Conservation (phyloP, 257 asterid species). For the Echium plantagineum region DNA sequence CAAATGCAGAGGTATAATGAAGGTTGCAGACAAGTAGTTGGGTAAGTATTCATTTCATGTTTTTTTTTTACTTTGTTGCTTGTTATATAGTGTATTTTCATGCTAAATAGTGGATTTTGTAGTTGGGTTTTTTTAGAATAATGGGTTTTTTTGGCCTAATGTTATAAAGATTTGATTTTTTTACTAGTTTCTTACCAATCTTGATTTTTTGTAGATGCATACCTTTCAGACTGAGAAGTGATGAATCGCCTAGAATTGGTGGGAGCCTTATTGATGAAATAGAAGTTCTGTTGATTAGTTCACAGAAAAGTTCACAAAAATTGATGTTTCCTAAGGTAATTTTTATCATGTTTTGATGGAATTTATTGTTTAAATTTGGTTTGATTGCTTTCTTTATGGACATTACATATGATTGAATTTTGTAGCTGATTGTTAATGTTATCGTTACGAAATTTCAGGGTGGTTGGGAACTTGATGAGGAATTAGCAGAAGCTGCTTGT, state of each 20-base stretch:
- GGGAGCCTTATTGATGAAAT: conserved; percentile 42
- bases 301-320: conserved; percentile 61
- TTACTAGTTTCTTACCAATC: neutral
- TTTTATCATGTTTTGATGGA: neutral
- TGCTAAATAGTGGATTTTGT: no score
- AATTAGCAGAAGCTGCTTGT: conserved; percentile 69
- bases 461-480: conserved; percentile 93
- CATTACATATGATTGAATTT: neutral
- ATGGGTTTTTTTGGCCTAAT: neutral
- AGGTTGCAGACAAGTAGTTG: conserved; percentile 70
- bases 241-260: conserved; percentile 20
- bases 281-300: conserved; percentile 80
- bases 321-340: conserved; percentile 95
- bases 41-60: conserved; percentile 34
- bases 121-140: neutral
- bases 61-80: neutral
- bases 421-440: conserved; percentile 12
- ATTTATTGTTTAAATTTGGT: neutral
- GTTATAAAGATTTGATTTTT: no score
- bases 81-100: no score
- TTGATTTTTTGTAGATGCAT: conserved; percentile 54
- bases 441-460: conserved; percentile 34
- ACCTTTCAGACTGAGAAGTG: conserved; percentile 52
- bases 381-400: neutral
- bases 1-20: conserved; percentile 62